Percentiles rank a stretch among this genome's conserved stretches.
Conservation (phyloP, 2,329 filamentous ascomycete species). For the Cordyceps javanica region DNA sequence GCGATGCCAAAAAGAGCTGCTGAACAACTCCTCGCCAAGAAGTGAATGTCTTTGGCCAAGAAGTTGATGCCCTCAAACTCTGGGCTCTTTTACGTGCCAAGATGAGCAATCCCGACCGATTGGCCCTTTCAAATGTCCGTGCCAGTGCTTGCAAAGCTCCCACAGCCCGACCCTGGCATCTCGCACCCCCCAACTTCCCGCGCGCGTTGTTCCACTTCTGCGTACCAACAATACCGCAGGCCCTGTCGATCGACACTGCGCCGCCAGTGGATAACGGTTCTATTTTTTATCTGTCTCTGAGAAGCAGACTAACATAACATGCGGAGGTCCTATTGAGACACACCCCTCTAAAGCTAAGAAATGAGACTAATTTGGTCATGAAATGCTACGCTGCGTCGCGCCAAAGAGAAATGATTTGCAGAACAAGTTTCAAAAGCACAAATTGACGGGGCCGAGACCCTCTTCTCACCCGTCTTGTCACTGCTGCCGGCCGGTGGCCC, state of each 20-base stretch:
- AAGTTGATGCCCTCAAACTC: background rate
- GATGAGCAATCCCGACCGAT: background rate
- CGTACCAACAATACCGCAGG: conserved; percentile 4
- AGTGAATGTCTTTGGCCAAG: no score
- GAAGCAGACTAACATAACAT: background rate
- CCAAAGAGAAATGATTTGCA: conserved; percentile 11
- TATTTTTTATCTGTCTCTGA: background rate
- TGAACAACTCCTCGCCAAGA: background rate
- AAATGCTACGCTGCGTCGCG: conserved; percentile 2
- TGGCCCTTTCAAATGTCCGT: background rate
- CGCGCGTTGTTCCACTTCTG: background rate
- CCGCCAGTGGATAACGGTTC: background rate
- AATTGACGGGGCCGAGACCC: background rate
- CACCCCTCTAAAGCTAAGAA: conserved; percentile 1
- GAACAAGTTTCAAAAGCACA: conserved; percentile 7
- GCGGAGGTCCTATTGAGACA: background rate
- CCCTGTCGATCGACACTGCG: conserved; percentile 9
- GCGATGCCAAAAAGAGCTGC: background rate
- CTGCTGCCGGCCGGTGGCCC: background rate
- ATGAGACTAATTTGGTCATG: background rate
- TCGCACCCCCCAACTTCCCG: background rate
- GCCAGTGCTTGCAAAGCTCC: background rate
- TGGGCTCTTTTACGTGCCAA: background rate
- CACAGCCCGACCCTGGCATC: background rate
- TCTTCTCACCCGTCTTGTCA: background rate